Base-by-base conservation (phyloP, 2,329 filamentous ascomycete genomes). In the Trichoderma sp. region DNA sequence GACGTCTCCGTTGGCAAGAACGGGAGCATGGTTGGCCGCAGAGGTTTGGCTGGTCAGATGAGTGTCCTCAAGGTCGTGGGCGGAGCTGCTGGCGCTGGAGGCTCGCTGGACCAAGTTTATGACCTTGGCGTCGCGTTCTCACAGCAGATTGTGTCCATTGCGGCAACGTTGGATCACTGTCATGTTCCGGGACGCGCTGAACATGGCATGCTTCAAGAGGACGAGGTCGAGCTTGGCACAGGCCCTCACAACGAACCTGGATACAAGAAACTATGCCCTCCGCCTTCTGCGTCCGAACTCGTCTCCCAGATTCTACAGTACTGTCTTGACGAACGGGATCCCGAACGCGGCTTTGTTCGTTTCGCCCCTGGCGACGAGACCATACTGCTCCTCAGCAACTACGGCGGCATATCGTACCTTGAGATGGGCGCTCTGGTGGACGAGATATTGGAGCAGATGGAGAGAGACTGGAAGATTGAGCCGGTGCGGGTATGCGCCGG, bases 191-290 rank as follows among this genome's bases (percentile, higher is more conserved):
- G 84, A 0, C 78, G 83, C 45, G 72, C 77, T 2, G 78, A 83
- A 65, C 81, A 83, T 65, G 79, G 74, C n/a, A 79, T 75, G 17
- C 78, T 88, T 2, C 77, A 75, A 10, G 72, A 76, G 1, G 74
- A 85, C 63, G 85, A 85, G 64, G 74, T 88, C 43, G 87, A 88
- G 72, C 78, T 89, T n/a, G 87, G 88, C 3, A 88, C 87, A 24
- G 87, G 88, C 0, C 86, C 86, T 15, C 88, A 90, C 72, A 89
- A 89, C 71, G 87, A 90, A 73, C 87, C 87, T 0, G 87, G 83
- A 0, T 83, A 86, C 70, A 79, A 78, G 71, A 85, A 85, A 73
- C 71, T 88, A 19, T 82, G 82, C 0, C 86, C 83, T 0, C 78
- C 75, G 0, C 83, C 82, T 3, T 76, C 81, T 9, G 77, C 81